phyloP scores from a whole-genome alignment of 345 rosid species.

The Arabis alpina region DNA sequence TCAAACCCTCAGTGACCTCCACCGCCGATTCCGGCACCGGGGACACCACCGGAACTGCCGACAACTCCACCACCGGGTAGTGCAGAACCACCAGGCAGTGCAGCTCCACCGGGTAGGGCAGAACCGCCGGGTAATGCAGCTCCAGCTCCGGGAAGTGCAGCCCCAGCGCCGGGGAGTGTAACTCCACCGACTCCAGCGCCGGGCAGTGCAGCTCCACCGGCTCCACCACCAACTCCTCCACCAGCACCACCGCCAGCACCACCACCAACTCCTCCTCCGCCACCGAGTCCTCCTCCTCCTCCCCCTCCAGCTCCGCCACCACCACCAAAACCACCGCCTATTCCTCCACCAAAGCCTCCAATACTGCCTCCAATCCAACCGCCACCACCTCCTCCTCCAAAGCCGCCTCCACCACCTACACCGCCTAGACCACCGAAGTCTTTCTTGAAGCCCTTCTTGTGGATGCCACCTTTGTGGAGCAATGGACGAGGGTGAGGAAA shows the following conservation, averaged over 20 bases:
- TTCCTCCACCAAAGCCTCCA: conserved; percentile 40
- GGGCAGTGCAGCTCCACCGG: not conserved
- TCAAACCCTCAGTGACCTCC: conserved; percentile 34
- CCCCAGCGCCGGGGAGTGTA: too few relatives aligned
- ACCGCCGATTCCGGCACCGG: conserved; percentile 1
- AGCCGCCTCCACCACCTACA: conserved; percentile 39
- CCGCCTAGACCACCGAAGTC: conserved; percentile 32
- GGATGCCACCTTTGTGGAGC: conserved; percentile 35
- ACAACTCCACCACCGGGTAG: not conserved
- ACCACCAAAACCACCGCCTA: conserved; percentile 36
- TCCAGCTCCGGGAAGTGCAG: too few relatives aligned
- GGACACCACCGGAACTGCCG: not conserved
- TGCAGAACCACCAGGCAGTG: not conserved
- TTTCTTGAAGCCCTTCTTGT: conserved; percentile 43
- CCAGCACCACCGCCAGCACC: not conserved
- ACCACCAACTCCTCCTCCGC: not conserved
- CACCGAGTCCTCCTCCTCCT: not conserved
- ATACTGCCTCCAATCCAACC: conserved; percentile 42
- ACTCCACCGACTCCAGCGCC: too few relatives aligned
- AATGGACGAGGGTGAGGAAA: conserved; percentile 41
- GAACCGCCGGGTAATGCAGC: too few relatives aligned
- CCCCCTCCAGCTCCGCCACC: conserved; percentile 25
- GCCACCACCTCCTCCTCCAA: conserved; percentile 40
- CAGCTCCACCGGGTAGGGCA: too few relatives aligned
- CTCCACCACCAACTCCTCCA: conserved; percentile 9